Evolutionary conservation across 2,329 filamentous ascomycete species (phyloP).

Genomic region (Aspergillus sp.): DNA sequence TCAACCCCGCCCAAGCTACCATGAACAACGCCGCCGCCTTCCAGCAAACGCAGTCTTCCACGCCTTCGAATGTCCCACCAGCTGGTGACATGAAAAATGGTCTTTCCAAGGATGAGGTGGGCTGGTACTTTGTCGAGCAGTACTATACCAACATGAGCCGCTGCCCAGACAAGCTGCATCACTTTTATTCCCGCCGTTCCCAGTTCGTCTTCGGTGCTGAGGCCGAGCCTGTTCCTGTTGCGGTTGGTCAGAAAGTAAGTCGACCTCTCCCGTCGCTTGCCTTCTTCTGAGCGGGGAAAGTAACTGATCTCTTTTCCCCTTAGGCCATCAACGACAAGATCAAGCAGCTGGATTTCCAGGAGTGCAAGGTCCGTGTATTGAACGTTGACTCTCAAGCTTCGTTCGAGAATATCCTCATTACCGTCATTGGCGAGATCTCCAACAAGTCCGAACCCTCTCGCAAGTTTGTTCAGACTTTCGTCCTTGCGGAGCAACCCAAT

Average conservation of each 20-base stretch:
- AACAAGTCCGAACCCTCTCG: constrained; percentile 85
- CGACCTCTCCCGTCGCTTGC: constrained; percentile 2
- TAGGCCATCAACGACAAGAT: constrained; percentile 92
- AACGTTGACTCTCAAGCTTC: constrained; percentile 97
- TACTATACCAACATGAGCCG: constrained; percentile 98
- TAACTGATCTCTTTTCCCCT: constrained; percentile 11
- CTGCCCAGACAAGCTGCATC: constrained; percentile 82
- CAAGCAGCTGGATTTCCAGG: constrained; percentile 84
- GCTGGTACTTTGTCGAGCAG: constrained; percentile 99
- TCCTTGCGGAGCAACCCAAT: constrained; percentile 89
- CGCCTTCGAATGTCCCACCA: constrained; percentile 30
- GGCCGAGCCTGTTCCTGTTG: constrained; percentile 78
- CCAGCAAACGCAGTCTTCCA: constrained; percentile 33
- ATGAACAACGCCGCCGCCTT: constrained; percentile 31
- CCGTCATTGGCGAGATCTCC: constrained; percentile 95
- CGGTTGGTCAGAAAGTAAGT: constrained; percentile 77
- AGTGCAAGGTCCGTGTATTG: constrained; percentile 95
- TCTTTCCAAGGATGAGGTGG: constrained; percentile 81
- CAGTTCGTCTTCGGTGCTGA: constrained; percentile 91
- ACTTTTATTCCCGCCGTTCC: constrained; percentile 94
- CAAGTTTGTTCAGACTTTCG: constrained; percentile 97
- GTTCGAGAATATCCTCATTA: constrained; percentile 87
- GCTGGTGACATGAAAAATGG: constrained; percentile 32
- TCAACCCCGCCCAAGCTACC: constrained; percentile 25
- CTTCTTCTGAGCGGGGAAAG: neutral